phyloP scores from a whole-genome alignment of 306 rosid genomes.

The Trifolium repens region DNA sequence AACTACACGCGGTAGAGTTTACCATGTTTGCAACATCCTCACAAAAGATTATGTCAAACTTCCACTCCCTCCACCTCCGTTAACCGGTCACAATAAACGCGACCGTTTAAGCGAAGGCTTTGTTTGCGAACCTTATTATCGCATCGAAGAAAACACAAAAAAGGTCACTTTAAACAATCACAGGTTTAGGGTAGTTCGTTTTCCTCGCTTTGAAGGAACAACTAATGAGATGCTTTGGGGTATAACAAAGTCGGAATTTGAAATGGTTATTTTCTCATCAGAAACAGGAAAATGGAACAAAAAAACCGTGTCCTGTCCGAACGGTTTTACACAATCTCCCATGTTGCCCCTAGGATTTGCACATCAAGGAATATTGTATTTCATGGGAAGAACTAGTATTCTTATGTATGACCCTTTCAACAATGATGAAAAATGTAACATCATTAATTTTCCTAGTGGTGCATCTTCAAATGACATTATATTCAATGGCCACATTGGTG shows the following conservation, averaged over 20 bases:
- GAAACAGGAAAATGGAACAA: slow-evolving; percentile 32
- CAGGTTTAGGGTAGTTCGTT: slow-evolving; percentile 24
- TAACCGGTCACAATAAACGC: not conserved
- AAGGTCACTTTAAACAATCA: not conserved
- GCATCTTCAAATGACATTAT: not conserved
- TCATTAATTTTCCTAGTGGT: slow-evolving; percentile 18
- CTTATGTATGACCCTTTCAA: slow-evolving; percentile 27
- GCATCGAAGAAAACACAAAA: not conserved
- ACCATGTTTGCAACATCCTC: slow-evolving; percentile 30
- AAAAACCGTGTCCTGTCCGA: slow-evolving; percentile 12
- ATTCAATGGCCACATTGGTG: slow-evolving; percentile 32
- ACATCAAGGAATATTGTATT: slow-evolving; percentile 20
- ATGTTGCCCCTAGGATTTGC: not conserved
- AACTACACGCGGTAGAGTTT: slow-evolving; percentile 5
- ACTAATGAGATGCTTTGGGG: slow-evolving; percentile 3
- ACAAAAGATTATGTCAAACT: slow-evolving; percentile 17
- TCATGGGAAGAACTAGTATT: slow-evolving; percentile 20
- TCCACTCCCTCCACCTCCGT: slow-evolving; percentile 23
- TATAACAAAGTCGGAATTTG: slow-evolving; percentile 3
- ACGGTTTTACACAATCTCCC: not conserved
- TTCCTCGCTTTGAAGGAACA: slow-evolving; percentile 13
- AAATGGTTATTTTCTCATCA: slow-evolving; percentile 9
- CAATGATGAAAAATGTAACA: not conserved
- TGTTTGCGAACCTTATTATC: slow-evolving; percentile 31
- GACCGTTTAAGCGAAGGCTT: slow-evolving; percentile 24